Percentiles rank a stretch among this genome's conserved stretches.
Conservation (phyloP, 306 rosid species). For the Delonix regia region DNA sequence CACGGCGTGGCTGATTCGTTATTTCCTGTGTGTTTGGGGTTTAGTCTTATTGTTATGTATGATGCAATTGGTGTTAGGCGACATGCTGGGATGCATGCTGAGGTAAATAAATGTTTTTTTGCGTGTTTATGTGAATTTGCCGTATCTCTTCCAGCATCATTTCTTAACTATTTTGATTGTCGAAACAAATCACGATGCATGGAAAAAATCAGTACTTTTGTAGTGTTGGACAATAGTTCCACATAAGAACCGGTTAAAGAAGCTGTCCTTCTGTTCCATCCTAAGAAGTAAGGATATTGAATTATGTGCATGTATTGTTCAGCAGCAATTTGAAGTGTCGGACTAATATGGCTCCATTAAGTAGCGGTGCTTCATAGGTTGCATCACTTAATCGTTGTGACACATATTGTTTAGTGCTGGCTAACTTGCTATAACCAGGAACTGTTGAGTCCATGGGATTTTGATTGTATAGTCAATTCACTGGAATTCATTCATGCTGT, state of each 20-base stretch:
- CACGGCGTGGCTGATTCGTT: conserved; percentile 45
- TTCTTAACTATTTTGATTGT: background rate
- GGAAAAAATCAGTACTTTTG: background rate
- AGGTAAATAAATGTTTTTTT: conserved; percentile 42
- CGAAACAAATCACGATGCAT: background rate
- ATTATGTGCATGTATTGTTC: background rate
- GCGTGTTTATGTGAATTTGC: background rate
- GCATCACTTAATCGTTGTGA: background rate
- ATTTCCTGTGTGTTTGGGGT: conserved; percentile 71
- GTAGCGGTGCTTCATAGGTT: background rate
- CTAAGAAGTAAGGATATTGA: background rate
- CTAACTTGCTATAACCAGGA: background rate
- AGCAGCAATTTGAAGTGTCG: background rate
- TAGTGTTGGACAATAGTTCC: background rate
- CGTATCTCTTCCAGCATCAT: background rate
- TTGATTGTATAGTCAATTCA: background rate
- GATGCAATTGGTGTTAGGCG: conserved; percentile 72
- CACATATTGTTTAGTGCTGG: background rate
- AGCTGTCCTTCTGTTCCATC: background rate
- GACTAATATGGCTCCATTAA: background rate
- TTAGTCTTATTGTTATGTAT: conserved; percentile 68
- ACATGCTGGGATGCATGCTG: conserved; percentile 79
- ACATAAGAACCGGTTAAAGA: background rate
- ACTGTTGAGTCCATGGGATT: background rate
- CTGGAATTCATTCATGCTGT: background rate